Conservation (phyloP, 2,329 filamentous ascomycete species). For the Ophiostoma australiae region DNA sequence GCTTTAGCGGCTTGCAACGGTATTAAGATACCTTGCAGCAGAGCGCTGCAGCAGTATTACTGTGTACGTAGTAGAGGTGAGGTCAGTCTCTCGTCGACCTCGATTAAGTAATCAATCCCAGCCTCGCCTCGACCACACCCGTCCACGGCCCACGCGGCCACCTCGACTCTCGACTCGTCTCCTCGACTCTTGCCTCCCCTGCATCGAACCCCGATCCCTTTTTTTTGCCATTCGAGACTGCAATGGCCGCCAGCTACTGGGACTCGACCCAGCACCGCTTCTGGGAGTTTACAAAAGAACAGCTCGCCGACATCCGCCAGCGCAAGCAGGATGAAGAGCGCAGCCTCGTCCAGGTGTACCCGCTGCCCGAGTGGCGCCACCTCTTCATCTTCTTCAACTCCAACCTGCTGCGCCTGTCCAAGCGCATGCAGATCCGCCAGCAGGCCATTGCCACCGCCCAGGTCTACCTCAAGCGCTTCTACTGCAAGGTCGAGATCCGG, state of each 20-base stretch:
- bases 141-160: background rate
- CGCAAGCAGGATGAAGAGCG: slow-evolving; percentile 73
- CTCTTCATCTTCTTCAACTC: slow-evolving; percentile 78
- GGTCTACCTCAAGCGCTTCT: slow-evolving; percentile 91
- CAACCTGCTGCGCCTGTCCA: slow-evolving; percentile 75
- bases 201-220: background rate
- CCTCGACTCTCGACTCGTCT: background rate
- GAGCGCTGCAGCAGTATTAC: too few relatives aligned
- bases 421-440: slow-evolving; percentile 78
- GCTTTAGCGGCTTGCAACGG: background rate
- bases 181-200: background rate
- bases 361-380: slow-evolving; percentile 74
- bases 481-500: slow-evolving; percentile 82
- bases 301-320: slow-evolving; percentile 69
- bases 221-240: background rate
- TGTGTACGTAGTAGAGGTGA: too few relatives aligned
- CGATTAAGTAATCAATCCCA: slow-evolving; percentile 9
- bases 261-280: slow-evolving; percentile 83
- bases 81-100: background rate
- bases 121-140: slow-evolving; percentile 7
- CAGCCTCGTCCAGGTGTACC: slow-evolving; percentile 69
- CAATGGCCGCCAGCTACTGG: slow-evolving; percentile 95
- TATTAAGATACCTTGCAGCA: too few relatives aligned
- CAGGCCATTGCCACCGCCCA: slow-evolving; percentile 92
- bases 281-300: slow-evolving; percentile 85